phyloP scores from a whole-genome alignment of 352 stramenopile species.

The Halophytophthora batemanensis region DNA sequence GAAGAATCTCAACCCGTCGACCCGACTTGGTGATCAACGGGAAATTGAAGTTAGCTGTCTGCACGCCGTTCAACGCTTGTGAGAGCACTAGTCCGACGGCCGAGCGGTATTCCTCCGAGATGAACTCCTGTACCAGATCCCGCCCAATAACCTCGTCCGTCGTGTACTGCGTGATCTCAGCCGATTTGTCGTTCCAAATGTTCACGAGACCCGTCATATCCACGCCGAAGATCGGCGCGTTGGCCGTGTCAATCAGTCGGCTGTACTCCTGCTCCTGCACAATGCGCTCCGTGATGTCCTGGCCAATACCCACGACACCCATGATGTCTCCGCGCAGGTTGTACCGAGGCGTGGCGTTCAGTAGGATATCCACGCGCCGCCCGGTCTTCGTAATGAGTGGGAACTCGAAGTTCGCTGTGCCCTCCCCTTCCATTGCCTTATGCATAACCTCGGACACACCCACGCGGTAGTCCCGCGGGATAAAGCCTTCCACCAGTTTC shows the following conservation, averaged over 20 bases:
- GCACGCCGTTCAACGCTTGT: conserved; percentile 61
- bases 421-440: conserved; percentile 56
- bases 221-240: conserved; percentile 87
- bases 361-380: conserved; percentile 71
- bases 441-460: conserved; percentile 60
- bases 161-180: conserved; percentile 86
- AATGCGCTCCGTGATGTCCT: conserved; percentile 80
- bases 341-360: conserved; percentile 82
- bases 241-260: conserved; percentile 85
- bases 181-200: conserved; percentile 91
- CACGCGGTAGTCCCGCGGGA: conserved; percentile 65
- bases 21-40: conserved; percentile 75
- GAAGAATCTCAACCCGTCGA: conserved; percentile 68
- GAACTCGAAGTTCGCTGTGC: conserved; percentile 87
- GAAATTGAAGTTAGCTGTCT: conserved; percentile 85
- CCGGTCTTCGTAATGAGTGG: conserved; percentile 82
- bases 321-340: conserved; percentile 80
- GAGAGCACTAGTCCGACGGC: conserved; percentile 64
- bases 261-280: conserved; percentile 88
- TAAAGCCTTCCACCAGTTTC: conserved; percentile 89
- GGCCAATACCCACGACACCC: conserved; percentile 77
- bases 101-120: conserved; percentile 69
- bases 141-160: conserved; percentile 87
- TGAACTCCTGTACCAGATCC: conserved; percentile 88
- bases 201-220: conserved; percentile 74